phyloP scores from a whole-genome alignment of 179 eudicot genomes.

The Actinidia chinensis region DNA sequence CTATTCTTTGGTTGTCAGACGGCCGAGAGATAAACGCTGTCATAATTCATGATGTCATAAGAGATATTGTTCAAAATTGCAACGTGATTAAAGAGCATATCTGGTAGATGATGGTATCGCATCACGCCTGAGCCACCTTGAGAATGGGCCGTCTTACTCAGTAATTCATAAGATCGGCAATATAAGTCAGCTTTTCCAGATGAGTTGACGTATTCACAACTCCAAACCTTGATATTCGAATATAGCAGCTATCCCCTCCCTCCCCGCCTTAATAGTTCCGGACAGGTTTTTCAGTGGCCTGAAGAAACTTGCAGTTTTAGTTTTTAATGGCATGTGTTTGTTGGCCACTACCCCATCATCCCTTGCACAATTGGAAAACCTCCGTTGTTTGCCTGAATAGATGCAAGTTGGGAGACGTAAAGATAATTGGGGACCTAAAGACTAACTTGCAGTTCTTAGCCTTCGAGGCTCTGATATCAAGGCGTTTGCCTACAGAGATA shows the following conservation, averaged over 20 bases:
- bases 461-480: background rate
- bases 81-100: background rate
- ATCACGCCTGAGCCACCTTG: too few species aligned
- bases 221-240: background rate
- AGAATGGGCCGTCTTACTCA: background rate
- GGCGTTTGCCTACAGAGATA: constrained; percentile 10
- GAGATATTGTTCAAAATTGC: background rate
- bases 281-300: background rate
- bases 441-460: constrained; percentile 17
- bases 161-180: background rate
- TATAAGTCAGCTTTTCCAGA: background rate
- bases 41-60: constrained; percentile 10
- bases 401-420: constrained; percentile 2
- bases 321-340: background rate
- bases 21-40: background rate
- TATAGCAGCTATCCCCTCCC: background rate
- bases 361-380: background rate
- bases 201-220: background rate
- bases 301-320: constrained; percentile 13
- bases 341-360: constrained; percentile 14
- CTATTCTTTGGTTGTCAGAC: background rate
- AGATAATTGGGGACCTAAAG: background rate
- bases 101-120: background rate
- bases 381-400: constrained; percentile 13
- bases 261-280: background rate